Evolutionary conservation across 495 filamentous ascomycete species (phyloP).

Genomic region (Hyaloscypha hepaticicola): DNA sequence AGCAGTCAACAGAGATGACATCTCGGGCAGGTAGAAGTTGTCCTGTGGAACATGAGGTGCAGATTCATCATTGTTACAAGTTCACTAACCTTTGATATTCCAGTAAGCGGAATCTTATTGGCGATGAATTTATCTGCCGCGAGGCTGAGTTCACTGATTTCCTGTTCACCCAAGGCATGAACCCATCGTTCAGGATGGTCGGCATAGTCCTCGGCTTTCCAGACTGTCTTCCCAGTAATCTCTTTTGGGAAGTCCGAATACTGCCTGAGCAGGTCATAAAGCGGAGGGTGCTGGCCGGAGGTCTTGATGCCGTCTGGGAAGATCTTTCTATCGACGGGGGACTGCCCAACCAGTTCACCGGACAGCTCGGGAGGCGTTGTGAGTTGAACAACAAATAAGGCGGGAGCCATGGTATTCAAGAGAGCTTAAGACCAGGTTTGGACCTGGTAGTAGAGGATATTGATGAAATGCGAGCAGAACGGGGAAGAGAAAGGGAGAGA

Average conservation of each 20-base stretch:
- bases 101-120: slow-evolving; percentile 61
- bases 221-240: slow-evolving; percentile 75
- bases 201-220: slow-evolving; percentile 71
- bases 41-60: slow-evolving; percentile 33
- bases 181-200: slow-evolving; percentile 74
- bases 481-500: too few relatives aligned
- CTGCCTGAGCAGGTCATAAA: slow-evolving; percentile 62
- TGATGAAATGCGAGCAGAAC: too few relatives aligned
- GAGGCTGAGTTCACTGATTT: slow-evolving; percentile 65
- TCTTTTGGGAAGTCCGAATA: slow-evolving; percentile 73
- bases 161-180: slow-evolving; percentile 63
- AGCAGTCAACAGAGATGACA: slow-evolving; percentile 51
- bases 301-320: slow-evolving; percentile 58
- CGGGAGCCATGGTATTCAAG: slow-evolving; percentile 7
- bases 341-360: slow-evolving; percentile 14
- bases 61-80: not conserved
- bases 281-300: slow-evolving; percentile 76
- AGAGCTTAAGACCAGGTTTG: not conserved
- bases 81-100: slow-evolving; percentile 61
- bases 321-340: slow-evolving; percentile 32
- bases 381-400: not conserved
- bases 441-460: not conserved
- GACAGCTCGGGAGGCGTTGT: slow-evolving; percentile 18
- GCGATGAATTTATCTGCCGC: slow-evolving; percentile 69
- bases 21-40: slow-evolving; percentile 64